Conservation (phyloP, 2,329 filamentous ascomycete species). For the Purpureocillium takamizusanense region DNA sequence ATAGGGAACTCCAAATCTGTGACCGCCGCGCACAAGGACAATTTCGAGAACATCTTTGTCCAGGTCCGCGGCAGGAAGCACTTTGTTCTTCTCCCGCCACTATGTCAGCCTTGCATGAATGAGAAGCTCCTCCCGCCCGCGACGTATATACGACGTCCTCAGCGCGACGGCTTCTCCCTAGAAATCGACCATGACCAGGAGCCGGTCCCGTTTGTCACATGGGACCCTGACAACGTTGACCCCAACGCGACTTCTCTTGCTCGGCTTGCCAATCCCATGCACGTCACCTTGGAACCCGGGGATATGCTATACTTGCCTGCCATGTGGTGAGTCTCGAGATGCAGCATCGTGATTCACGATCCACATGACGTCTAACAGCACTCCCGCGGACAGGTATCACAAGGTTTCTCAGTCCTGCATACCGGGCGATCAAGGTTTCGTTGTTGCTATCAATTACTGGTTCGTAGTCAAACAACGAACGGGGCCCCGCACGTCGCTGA, state of each 20-base stretch:
- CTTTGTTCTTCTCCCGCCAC: constrained; percentile 65
- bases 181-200: constrained; percentile 22
- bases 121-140: constrained; percentile 50
- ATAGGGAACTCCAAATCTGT: constrained; percentile 63
- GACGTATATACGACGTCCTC: constrained; percentile 39
- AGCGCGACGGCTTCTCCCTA: constrained; percentile 17
- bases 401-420: constrained; percentile 67
- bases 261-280: constrained; percentile 46
- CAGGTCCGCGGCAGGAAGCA: constrained; percentile 66
- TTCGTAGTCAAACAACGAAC: constrained; percentile 16
- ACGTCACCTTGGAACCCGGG: constrained; percentile 60
- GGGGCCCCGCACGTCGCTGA: not conserved
- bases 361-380: not conserved
- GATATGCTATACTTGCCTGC: constrained; percentile 79
- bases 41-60: constrained; percentile 79
- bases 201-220: constrained; percentile 58
- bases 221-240: constrained; percentile 59
- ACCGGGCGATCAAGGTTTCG: constrained; percentile 62
- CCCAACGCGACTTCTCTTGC: constrained; percentile 49
- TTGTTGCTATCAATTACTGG: constrained; percentile 78
- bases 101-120: constrained; percentile 59
- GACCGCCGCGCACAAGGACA: constrained; percentile 72
- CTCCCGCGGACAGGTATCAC: constrained; percentile 48
- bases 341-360: no score
- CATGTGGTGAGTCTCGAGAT: constrained; percentile 51